phyloP scores from a whole-genome alignment of 2,329 filamentous ascomycete genomes.

The Leptographium lundbergii region DNA sequence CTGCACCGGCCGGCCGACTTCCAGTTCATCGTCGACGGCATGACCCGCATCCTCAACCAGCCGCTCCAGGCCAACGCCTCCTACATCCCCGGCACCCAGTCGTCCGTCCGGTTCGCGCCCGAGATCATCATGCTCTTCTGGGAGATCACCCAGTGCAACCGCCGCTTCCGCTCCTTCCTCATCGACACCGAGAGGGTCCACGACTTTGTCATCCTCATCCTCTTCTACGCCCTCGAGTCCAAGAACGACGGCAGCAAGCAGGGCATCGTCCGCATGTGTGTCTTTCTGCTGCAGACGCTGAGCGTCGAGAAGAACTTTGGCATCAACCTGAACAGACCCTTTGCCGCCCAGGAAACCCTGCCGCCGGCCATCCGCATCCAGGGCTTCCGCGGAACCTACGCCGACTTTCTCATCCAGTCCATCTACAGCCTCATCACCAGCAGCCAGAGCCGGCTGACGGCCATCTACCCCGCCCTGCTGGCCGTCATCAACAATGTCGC shows the following conservation, averaged over 20 bases:
- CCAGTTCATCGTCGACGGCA: conserved; percentile 91
- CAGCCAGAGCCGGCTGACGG: conserved; percentile 79
- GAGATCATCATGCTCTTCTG: conserved; percentile 97
- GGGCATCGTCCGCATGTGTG: conserved; percentile 88
- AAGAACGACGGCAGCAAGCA: conserved; percentile 78
- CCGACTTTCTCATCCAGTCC: conserved; percentile 89
- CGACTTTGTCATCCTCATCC: conserved; percentile 78
- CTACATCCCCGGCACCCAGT: conserved; percentile 76
- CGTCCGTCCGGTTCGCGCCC: conserved; percentile 72
- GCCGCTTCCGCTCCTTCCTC: conserved; percentile 89
- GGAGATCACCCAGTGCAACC: conserved; percentile 96
- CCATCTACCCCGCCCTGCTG: conserved; percentile 82
- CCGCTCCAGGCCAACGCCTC: conserved; percentile 80
- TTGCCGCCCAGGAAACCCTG: conserved; percentile 78
- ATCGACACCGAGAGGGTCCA: conserved; percentile 89
- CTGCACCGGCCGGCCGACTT: conserved; percentile 92
- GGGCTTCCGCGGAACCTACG: conserved; percentile 81
- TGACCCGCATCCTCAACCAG: conserved; percentile 84
- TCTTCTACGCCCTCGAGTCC: conserved; percentile 89
- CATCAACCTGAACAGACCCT: conserved; percentile 75
- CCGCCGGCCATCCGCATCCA: conserved; percentile 69
- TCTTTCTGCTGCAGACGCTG: conserved; percentile 90
- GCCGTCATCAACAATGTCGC: conserved; percentile 91
- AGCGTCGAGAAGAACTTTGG: conserved; percentile 90
- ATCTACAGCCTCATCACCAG: conserved; percentile 85